These are phyloP conservation scores for Zygosaccharomyces siamensis DNA, from an alignment of 805 yeast species.

Conservation along the genomic window DNA sequence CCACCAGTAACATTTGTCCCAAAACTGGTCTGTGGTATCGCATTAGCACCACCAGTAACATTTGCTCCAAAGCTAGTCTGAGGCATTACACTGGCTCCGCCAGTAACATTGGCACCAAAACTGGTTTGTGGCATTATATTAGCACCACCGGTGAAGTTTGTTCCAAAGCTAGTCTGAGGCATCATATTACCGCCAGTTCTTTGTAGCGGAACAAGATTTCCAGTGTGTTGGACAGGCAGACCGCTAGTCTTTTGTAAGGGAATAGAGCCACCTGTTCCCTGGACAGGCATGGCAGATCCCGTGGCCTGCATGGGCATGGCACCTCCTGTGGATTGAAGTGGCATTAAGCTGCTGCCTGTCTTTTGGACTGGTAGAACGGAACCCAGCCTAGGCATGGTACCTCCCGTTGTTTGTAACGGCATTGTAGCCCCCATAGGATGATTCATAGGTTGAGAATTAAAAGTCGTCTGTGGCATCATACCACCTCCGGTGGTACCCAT, in stretches of 20 bases:
- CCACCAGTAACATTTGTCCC: conserved; percentile 35
- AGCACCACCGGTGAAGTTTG: conserved; percentile 40
- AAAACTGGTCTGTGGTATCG: conserved; percentile 42
- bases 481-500: conserved; percentile 24
- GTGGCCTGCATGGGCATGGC: conserved; percentile 32
- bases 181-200: conserved; percentile 38
- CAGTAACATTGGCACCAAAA: conserved; percentile 34
- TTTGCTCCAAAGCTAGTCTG: conserved; percentile 38
- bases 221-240: conserved; percentile 41
- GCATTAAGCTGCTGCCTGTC: conserved; percentile 43
- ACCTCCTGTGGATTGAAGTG: conserved; percentile 32
- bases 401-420: conserved; percentile 43
- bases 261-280: conserved; percentile 27
- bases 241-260: conserved; percentile 36
- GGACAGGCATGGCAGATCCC: conserved; percentile 28
- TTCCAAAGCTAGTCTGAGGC: conserved; percentile 43
- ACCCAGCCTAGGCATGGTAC: conserved; percentile 34
- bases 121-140: conserved; percentile 41
- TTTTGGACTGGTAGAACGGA: conserved; percentile 38
- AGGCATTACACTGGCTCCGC: conserved; percentile 38
- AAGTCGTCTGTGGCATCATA: conserved; percentile 37
- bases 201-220: conserved; percentile 31
- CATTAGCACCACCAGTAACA: conserved; percentile 39
- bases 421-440: conserved; percentile 29
- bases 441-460: conserved; percentile 31